Evolutionary conservation across 805 yeast species (phyloP).

Genomic region (Kodamaea restingae): DNA sequence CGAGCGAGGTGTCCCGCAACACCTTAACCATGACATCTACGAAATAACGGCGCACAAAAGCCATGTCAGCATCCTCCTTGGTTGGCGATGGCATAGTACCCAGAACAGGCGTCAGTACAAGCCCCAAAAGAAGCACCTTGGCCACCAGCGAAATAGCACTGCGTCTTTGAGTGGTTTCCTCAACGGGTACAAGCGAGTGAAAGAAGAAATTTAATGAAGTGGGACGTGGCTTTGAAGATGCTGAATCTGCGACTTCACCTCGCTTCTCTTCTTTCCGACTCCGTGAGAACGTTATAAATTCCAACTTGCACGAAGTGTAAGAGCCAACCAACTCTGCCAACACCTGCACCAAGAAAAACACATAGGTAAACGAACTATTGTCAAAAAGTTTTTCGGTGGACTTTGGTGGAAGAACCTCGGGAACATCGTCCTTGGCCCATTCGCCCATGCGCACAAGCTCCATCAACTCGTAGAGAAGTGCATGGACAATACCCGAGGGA

Average conservation of each 20-base stretch:
- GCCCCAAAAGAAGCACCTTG: slow-evolving; percentile 53
- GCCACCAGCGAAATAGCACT: slow-evolving; percentile 58
- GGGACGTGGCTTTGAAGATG: background rate
- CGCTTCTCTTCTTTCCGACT: slow-evolving; percentile 11
- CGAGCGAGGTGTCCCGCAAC: slow-evolving; percentile 45
- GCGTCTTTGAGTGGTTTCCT: slow-evolving; percentile 22
- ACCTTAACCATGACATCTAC: slow-evolving; percentile 64
- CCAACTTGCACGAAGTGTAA: slow-evolving; percentile 76
- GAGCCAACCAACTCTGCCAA: slow-evolving; percentile 72
- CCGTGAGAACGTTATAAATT: slow-evolving; percentile 66
- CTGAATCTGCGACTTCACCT: too few relatives aligned
- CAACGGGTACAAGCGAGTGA: background rate
- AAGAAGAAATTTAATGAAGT: slow-evolving; percentile 3
- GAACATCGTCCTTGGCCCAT: slow-evolving; percentile 25
- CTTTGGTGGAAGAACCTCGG: slow-evolving; percentile 1
- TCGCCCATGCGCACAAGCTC: slow-evolving; percentile 31
- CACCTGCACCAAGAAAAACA: slow-evolving; percentile 62
- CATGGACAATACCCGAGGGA: slow-evolving; percentile 52
- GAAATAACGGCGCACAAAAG: slow-evolving; percentile 68
- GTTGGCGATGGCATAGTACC: slow-evolving; percentile 42
- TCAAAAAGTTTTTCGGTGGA: slow-evolving; percentile 9
- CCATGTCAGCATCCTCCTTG: slow-evolving; percentile 62
- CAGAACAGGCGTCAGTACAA: slow-evolving; percentile 56
- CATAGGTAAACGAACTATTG: slow-evolving; percentile 50
- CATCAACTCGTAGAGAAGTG: slow-evolving; percentile 65